Conservation (phyloP, 495 filamentous ascomycete species). For the Penicillium diatomitis region DNA sequence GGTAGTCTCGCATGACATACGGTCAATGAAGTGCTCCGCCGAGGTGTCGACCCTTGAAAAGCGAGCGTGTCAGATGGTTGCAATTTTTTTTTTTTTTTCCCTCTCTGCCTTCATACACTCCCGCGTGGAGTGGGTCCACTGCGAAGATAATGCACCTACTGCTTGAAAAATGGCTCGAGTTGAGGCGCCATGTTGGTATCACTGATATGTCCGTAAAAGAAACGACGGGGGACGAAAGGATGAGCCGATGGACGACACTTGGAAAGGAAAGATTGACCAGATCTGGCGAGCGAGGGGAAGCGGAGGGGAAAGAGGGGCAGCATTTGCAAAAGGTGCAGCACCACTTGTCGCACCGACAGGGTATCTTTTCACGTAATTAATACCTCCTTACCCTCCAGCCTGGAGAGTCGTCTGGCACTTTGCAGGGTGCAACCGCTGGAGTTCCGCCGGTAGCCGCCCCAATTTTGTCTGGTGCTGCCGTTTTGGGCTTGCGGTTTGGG, state of each 20-base stretch:
- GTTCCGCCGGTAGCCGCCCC: conserved; percentile 17
- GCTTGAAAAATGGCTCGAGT: conserved; percentile 73
- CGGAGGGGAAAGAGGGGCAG: conserved; percentile 37
- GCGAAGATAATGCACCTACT: conserved; percentile 36
- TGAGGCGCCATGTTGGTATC: conserved; percentile 70
- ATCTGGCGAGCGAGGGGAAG: conserved; percentile 21
- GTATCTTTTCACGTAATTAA: conserved; percentile 24
- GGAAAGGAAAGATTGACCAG: conserved; percentile 11
- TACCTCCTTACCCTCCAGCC: background rate
- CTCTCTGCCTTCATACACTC: too few species aligned
- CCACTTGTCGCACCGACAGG: conserved; percentile 5
- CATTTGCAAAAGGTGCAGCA: conserved; percentile 9
- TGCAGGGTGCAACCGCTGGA: conserved; percentile 1
- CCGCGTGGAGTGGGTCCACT: too few species aligned
- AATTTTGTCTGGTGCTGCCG: conserved; percentile 2
- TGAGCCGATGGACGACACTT: conserved; percentile 8
- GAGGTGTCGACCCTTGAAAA: conserved; percentile 62
- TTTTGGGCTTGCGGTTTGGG: background rate
- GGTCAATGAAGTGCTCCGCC: conserved; percentile 78
- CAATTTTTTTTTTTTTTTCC: background rate
- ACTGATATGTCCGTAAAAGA: conserved; percentile 37
- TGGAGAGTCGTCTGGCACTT: too few species aligned
- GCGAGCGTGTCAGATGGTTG: conserved; percentile 1
- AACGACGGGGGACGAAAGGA: conserved; percentile 20
- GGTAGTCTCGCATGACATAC: conserved; percentile 29